Evolutionary conservation across 1,284 basidiomycete species (phyloP), one percentile per base, ranked within the genome.

Genomic region (Afroboletus lepidellus): DNA sequence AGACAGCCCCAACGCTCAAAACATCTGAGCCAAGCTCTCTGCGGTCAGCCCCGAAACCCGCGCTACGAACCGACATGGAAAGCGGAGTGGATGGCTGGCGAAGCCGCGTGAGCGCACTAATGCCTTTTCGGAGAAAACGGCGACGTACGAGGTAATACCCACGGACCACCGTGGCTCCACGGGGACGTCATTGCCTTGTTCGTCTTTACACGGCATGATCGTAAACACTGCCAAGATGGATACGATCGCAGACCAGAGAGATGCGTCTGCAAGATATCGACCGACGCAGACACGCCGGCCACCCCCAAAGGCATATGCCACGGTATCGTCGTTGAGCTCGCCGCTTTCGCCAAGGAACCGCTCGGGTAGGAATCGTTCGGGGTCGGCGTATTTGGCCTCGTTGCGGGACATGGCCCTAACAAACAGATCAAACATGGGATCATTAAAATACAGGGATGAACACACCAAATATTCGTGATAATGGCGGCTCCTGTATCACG

Each of bases 221-320:
- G 50, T 52, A 36, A 71, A 71, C 5, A 60, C 41, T 3, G 69
- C 59, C 18, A 72, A 49, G n/a, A 71, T 58, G 25, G 64, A 58
- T 27, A 51, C 70, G 1, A 70, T 61, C 11, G 60, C 65, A 7
- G 70, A 68, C 62, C 66, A 72, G 20, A 71, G 3, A 1, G 67
- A 65, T 5, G 62, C 65, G 24, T 72, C 69, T 20, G 70, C 69
- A 21, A 69, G 43, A 34, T 70, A 37, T 25, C 66, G 55, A 7
- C 70, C 68, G 20, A 63, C 65, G 21, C 69, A 72, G 7, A 70
- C 57, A 30, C 69, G 59, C 33, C 67, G 64, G 3, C 64, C 64
- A 7, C 57, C 62, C 8, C 65, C 65, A 45, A 43, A 66, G 9
- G 46, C 53, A 47, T 56, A 68, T 15, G 25, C 43, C 18, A 69